Evolutionary conservation across 345 rosid genomes (phyloP).

Genomic region (Rhizophora mangle): DNA sequence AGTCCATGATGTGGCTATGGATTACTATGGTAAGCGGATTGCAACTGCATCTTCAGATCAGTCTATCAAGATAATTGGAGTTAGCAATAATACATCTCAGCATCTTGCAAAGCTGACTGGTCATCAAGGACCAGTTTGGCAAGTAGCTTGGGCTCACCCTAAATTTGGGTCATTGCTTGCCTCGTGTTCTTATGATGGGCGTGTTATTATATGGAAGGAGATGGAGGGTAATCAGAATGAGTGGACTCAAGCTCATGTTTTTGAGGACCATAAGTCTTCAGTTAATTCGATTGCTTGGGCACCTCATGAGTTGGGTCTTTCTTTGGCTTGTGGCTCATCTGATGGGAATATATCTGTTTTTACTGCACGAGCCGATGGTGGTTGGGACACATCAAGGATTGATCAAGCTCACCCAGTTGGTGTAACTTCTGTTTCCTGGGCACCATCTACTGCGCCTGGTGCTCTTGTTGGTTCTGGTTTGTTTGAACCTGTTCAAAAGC

Average conservation of each 20-base stretch:
- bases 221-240: constrained; percentile 19
- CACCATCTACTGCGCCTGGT: constrained; percentile 25
- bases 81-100: constrained; percentile 31
- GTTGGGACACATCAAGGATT: constrained; percentile 23
- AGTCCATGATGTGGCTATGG: constrained; percentile 40
- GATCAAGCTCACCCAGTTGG: constrained; percentile 29
- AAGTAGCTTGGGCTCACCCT: constrained; percentile 27
- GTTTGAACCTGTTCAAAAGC: constrained; percentile 25
- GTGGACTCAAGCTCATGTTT: constrained; percentile 23
- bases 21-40: constrained; percentile 38
- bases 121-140: constrained; percentile 27
- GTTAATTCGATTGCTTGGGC: constrained; percentile 26
- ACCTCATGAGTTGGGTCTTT: constrained; percentile 22
- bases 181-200: constrained; percentile 26
- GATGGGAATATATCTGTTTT: constrained; percentile 25
- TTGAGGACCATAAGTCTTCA: constrained; percentile 21
- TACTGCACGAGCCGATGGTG: constrained; percentile 14
- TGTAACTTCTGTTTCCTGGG: constrained; percentile 26
- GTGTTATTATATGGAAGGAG: constrained; percentile 25
- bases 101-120: constrained; percentile 23
- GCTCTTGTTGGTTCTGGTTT: constrained; percentile 19
- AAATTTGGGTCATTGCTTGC: constrained; percentile 26
- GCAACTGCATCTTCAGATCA: constrained; percentile 34
- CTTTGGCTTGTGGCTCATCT: constrained; percentile 22
- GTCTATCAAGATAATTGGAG: constrained; percentile 34